phyloP scores from a whole-genome alignment of 2,329 filamentous ascomycete species.

The Fusarium scirpi region DNA sequence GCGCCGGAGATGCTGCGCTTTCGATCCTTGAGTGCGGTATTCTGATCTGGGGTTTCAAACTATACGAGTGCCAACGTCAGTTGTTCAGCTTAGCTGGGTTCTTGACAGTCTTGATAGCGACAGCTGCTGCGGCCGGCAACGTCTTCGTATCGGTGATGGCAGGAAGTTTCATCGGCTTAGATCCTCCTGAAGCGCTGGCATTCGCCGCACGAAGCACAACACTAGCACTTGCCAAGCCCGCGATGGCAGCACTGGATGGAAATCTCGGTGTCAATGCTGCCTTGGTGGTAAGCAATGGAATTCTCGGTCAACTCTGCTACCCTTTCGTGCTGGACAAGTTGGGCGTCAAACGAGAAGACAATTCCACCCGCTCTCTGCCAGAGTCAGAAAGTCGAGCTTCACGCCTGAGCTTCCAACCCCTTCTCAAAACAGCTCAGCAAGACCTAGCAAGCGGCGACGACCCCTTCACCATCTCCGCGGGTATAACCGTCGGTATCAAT shows the following conservation, averaged over 20 bases:
- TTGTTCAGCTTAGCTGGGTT: constrained; percentile 59
- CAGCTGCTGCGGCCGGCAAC: constrained; percentile 55
- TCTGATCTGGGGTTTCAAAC: constrained; percentile 65
- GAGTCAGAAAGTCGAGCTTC: constrained; percentile 10
- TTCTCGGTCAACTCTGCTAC: constrained; percentile 57
- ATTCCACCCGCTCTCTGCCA: neutral
- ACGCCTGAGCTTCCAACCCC: neutral
- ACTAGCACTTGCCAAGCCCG: constrained; percentile 62
- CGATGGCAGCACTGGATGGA: constrained; percentile 58
- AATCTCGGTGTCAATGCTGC: constrained; percentile 62
- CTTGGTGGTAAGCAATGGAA: constrained; percentile 65
- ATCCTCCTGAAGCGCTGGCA: constrained; percentile 53
- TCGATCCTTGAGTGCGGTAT: constrained; percentile 64
- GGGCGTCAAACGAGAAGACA: constrained; percentile 36
- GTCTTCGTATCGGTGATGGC: constrained; percentile 57
- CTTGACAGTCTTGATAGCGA: constrained; percentile 54
- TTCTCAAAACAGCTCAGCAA: constrained; percentile 20
- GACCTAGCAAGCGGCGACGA: constrained; percentile 46
- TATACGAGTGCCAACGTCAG: constrained; percentile 62
- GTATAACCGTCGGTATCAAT: constrained; percentile 68
- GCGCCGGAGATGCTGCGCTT: constrained; percentile 62
- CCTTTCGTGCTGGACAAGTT: constrained; percentile 52
- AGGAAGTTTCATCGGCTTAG: constrained; percentile 54
- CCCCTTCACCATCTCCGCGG: constrained; percentile 59
- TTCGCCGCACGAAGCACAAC: constrained; percentile 65